Percentiles rank a stretch among this genome's conserved stretches.
phyloP scores from a whole-genome alignment of 768 basidiomycete genomes.

The Lepiota venenata region DNA sequence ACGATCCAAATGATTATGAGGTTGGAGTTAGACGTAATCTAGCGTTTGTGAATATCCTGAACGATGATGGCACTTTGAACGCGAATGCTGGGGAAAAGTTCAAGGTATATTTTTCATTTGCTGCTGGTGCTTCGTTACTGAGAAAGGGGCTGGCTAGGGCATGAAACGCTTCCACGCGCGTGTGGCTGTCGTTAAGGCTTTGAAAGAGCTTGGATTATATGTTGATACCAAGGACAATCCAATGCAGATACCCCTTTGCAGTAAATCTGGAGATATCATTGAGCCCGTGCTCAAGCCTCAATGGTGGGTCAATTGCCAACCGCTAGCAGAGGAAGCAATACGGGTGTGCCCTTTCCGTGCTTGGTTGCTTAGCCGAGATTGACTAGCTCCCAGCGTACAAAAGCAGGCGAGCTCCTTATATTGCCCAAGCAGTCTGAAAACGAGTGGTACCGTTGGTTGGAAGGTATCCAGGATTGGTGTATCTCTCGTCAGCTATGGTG shows the following conservation, averaged over 20 bases:
- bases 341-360: conserved; percentile 45
- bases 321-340: conserved; percentile 86
- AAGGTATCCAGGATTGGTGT: conserved; percentile 97
- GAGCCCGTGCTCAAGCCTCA: conserved; percentile 96
- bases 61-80: conserved; percentile 96
- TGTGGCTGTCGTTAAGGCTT: conserved; percentile 72
- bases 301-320: conserved; percentile 97
- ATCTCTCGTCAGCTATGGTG: conserved; percentile 99
- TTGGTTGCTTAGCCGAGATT: background rate
- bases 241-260: conserved; percentile 89
- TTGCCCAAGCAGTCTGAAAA: conserved; percentile 82
- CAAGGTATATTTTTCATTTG: conserved; percentile 32
- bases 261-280: conserved; percentile 95
- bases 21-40: conserved; percentile 86
- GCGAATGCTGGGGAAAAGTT: conserved; percentile 81
- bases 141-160: conserved; percentile 36
- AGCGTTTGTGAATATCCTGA: conserved; percentile 91
- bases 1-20: conserved; percentile 96
- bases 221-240: conserved; percentile 94
- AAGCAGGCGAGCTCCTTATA: conserved; percentile 82
- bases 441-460: conserved; percentile 97
- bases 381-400: conserved; percentile 60
- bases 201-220: conserved; percentile 83
- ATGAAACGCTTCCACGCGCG: conserved; percentile 97
- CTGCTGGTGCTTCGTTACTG: background rate